Evolutionary conservation across 176 grass and related monocot species (phyloP).

Genomic region (Cenchrus americanus): DNA sequence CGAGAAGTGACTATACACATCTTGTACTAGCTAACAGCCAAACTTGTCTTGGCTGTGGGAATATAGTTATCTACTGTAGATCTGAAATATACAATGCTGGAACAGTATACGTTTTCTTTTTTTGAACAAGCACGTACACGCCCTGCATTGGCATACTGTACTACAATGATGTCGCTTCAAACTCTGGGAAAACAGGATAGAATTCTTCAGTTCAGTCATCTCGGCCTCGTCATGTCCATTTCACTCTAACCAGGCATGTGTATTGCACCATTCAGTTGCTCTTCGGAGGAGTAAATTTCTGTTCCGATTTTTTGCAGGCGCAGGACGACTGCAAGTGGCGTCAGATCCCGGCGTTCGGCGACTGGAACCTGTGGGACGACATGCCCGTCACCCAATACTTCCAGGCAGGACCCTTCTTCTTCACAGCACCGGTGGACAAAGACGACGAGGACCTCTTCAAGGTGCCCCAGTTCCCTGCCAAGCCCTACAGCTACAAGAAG

Average conservation of each 20-base stretch:
- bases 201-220: not conserved
- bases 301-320: slow-evolving; percentile 2
- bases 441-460: slow-evolving; percentile 81
- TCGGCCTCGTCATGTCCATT: not conserved
- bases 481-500: slow-evolving; percentile 66
- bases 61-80: not conserved
- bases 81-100: slow-evolving; percentile 26
- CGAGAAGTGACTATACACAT: not conserved
- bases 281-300: not conserved
- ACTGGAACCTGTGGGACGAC: slow-evolving; percentile 78
- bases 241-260: not conserved
- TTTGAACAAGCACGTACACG: not conserved
- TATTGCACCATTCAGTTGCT: not conserved
- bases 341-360: slow-evolving; percentile 76
- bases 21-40: not conserved
- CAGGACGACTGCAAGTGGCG: slow-evolving; percentile 61
- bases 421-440: slow-evolving; percentile 58
- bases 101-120: not conserved
- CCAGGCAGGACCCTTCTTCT: slow-evolving; percentile 67
- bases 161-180: not conserved
- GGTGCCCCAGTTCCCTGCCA: slow-evolving; percentile 64
- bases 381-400: slow-evolving; percentile 80
- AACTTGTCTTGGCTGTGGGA: not conserved
- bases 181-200: not conserved
- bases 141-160: not conserved